These are phyloP conservation scores for Capsella bursapastoris DNA, from an alignment of 345 rosid species.

Conservation along the genomic window DNA sequence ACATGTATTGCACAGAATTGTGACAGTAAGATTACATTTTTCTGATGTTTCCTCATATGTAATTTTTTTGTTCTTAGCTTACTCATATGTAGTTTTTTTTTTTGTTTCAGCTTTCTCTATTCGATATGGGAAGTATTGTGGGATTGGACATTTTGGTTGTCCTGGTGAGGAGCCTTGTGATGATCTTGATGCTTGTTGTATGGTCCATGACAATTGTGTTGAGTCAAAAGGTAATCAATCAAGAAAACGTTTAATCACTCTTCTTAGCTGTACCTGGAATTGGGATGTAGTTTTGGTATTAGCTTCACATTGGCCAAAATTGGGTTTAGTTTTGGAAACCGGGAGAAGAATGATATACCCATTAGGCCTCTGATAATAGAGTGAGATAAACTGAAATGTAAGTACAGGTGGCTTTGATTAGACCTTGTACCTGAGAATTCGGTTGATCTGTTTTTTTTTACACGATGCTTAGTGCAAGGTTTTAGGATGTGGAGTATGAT, in stretches of 20 bases:
- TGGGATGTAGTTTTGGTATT: constrained; percentile 11
- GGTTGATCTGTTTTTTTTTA: background rate
- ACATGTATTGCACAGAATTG: constrained; percentile 77
- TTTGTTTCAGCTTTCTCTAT: constrained; percentile 49
- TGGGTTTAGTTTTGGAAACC: background rate
- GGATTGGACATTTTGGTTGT: constrained; percentile 88
- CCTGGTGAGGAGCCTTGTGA: constrained; percentile 98
- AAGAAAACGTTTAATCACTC: background rate
- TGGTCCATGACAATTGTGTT: constrained; percentile 86
- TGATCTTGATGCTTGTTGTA: constrained; percentile 91
- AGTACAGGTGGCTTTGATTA: constrained; percentile 1
- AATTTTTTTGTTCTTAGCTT: background rate
- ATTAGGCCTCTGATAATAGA: constrained; percentile 8
- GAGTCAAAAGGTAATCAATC: constrained; percentile 62
- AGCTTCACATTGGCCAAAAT: background rate
- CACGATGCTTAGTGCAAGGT: background rate
- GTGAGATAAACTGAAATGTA: background rate
- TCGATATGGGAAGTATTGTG: constrained; percentile 91
- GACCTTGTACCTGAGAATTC: background rate
- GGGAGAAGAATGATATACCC: background rate
- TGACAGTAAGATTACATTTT: constrained; percentile 55
- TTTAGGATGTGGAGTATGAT: constrained; percentile 6
- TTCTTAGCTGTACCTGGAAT: background rate
- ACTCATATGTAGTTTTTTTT: background rate
- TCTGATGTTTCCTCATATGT: background rate